Percentiles rank a stretch among this genome's conserved stretches.
Evolutionary conservation across 805 yeast species (phyloP).

Genomic region (Saturnispora kantuleensis): DNA sequence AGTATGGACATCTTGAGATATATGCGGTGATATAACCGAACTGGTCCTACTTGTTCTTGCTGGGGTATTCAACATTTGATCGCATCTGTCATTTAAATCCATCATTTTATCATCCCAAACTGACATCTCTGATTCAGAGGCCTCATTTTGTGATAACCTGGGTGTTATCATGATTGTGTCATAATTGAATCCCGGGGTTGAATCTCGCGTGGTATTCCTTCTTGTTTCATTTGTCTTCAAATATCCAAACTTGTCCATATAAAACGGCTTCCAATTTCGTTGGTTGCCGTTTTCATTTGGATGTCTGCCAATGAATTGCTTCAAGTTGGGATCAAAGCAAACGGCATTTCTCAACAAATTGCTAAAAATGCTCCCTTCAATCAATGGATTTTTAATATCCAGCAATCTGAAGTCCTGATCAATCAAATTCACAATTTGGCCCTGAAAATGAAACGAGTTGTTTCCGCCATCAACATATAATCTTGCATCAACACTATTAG

Average conservation of each 20-base stretch:
- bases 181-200: background rate
- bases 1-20: background rate
- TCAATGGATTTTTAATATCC: conserved; percentile 15
- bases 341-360: conserved; percentile 23
- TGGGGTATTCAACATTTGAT: background rate
- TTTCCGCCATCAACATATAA: conserved; percentile 1
- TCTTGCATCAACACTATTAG: background rate
- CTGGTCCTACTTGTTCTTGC: background rate
- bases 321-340: conserved; percentile 20
- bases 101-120: conserved; percentile 2
- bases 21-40: background rate
- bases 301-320: conserved; percentile 20
- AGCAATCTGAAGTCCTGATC: conserved; percentile 21
- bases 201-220: background rate
- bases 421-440: conserved; percentile 24
- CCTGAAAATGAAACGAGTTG: conserved; percentile 9
- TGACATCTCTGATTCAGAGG: conserved; percentile 6
- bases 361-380: conserved; percentile 25
- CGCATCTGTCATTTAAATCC: background rate
- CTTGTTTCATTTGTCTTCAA: conserved; percentile 4
- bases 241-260: conserved; percentile 23
- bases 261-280: conserved; percentile 22
- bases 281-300: conserved; percentile 9
- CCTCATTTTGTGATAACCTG: conserved; percentile 6
- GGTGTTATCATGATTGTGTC: background rate